Evolutionary conservation across 352 stramenopile species (phyloP).

Genomic region (Saprolegnia parasitica): DNA sequence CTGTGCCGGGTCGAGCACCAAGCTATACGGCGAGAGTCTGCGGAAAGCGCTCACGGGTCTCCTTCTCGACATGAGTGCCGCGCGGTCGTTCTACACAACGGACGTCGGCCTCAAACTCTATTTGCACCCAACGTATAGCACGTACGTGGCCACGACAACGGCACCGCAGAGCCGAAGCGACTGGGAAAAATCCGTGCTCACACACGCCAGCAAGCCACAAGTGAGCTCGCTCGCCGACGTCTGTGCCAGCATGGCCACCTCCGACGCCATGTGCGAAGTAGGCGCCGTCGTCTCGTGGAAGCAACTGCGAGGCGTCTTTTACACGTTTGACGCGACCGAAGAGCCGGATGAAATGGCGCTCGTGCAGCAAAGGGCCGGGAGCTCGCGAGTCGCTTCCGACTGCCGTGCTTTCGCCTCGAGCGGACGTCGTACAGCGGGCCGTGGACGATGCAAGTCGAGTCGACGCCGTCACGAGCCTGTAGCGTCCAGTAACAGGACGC

Average conservation of each 20-base stretch:
- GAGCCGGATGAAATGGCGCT: background rate
- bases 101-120: slow-evolving; percentile 6
- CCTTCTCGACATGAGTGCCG: background rate
- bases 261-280: slow-evolving; percentile 5
- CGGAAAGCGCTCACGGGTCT: slow-evolving; percentile 2
- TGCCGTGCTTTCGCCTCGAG: slow-evolving; percentile 2
- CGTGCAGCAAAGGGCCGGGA: background rate
- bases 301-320: background rate
- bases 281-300: slow-evolving; percentile 1
- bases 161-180: background rate
- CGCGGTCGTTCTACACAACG: background rate
- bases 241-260: background rate
- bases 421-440: slow-evolving; percentile 1
- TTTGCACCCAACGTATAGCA: background rate
- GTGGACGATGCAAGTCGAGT: background rate
- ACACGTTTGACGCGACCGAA: slow-evolving; percentile 9
- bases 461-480: background rate
- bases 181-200: background rate
- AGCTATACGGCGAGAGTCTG: slow-evolving; percentile 6
- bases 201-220: background rate
- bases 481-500: background rate
- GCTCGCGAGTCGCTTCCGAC: background rate
- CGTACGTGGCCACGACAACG: background rate
- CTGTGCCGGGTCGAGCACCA: background rate
- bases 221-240: background rate